Base-by-base conservation (phyloP, 306 rosid species). In the Cicer arietinum region DNA sequence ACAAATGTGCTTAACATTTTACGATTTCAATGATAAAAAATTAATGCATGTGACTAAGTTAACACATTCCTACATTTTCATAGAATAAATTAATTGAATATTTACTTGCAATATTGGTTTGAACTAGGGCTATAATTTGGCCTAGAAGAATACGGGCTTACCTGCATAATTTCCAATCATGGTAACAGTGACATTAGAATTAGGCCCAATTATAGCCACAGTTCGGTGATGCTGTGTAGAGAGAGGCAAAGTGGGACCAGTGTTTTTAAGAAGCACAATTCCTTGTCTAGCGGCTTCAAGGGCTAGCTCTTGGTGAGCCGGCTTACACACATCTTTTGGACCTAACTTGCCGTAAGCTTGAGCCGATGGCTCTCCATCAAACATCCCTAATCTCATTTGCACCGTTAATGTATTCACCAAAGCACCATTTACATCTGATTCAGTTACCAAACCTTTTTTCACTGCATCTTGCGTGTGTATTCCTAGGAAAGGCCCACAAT, bases 81-180 rank as follows among this genome's bases (percentile, higher is more conserved):
- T 3, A 30, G 35, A 30, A 30, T 22, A 22, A 22, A 22, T 22
- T 22, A 22, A 22, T 22, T 22, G 30, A 22, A 22, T 22, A 22
- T 22, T 22, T 22, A 22, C 30, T 22, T 22, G 30, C 30, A 22
- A 22, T 30, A 30, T 51, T 4, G 5, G 16, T 14, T 58, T 60
- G 45, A 60, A 12, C 18, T 30, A 25, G 17, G 35, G 6, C 60
- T 54, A 54, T 54, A 20, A 20, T 7, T 58, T 52, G 42, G 56
- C 11, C 6, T 13, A 5, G 50, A 71, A 44, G 53, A 79, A 22
- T 2, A 12, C 8, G 66, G 57, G 2, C 79, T 73, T 74, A 92
- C 98, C 98, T 0, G 96, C 98, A 51, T 94, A 91, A 50, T 94
- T 94, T 12, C 97, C 98, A 1, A 94, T 86, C 97, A 94, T 94